Evolutionary conservation across 2,329 filamentous ascomycete genomes (phyloP).

Genomic region (Verticillium longisporum): DNA sequence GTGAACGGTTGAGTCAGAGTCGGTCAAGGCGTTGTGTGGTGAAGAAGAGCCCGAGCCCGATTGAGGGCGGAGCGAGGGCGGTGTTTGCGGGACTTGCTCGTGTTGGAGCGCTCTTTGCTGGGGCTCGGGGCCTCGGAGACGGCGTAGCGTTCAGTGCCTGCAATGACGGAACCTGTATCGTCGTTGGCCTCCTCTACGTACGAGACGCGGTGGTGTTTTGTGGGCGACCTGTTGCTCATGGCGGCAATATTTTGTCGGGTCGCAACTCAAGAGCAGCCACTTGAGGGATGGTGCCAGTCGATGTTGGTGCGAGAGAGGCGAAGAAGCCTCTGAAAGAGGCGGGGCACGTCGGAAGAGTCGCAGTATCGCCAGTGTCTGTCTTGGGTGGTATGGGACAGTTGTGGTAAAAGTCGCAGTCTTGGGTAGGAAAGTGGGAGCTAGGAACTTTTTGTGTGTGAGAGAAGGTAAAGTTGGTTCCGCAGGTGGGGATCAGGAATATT

Average conservation of each 20-base stretch:
- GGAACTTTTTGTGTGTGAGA: conserved; percentile 14
- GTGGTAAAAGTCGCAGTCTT: neutral
- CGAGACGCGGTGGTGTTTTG: conserved; percentile 26
- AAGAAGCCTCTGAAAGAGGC: conserved; percentile 9
- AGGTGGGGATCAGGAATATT: neutral
- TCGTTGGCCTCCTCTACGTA: conserved; percentile 48
- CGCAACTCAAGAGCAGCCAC: neutral
- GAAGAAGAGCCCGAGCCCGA: conserved; percentile 30
- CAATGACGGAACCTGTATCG: conserved; percentile 35
- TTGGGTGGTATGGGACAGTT: neutral
- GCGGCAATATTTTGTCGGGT: conserved; percentile 9
- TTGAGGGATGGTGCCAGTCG: neutral
- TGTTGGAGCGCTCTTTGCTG: conserved; percentile 44
- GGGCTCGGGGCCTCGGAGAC: conserved; percentile 38
- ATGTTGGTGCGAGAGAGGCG: conserved; percentile 7
- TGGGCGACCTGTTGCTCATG: conserved; percentile 31
- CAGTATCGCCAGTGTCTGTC: conserved; percentile 2
- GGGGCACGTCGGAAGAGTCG: conserved; percentile 5
- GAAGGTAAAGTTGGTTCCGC: neutral
- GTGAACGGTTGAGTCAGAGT: conserved; percentile 37
- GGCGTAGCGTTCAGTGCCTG: conserved; percentile 37
- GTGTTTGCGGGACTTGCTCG: conserved; percentile 38
- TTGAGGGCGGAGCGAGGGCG: conserved; percentile 17
- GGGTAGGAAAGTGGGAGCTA: conserved; percentile 6
- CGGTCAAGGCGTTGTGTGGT: conserved; percentile 25